phyloP scores from a whole-genome alignment of 495 filamentous ascomycete genomes.

The Podospora anserina region DNA sequence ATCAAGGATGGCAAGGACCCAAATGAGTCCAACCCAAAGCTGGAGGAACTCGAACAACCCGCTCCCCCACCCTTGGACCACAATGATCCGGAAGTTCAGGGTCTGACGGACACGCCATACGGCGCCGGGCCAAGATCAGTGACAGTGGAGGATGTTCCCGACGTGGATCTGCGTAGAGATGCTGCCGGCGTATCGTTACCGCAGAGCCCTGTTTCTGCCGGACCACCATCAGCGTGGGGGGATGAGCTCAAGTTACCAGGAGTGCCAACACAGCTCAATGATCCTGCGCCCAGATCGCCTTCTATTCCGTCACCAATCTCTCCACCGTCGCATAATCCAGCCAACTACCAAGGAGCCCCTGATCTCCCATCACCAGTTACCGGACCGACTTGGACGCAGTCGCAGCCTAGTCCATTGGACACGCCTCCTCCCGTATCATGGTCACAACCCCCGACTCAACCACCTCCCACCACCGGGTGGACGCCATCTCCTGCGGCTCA shows the following conservation, averaged over 20 bases:
- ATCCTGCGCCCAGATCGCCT: conserved; percentile 25
- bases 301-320: conserved; percentile 27
- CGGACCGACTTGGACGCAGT: conserved; percentile 16
- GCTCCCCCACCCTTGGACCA: conserved; percentile 42
- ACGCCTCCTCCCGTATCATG: conserved; percentile 26
- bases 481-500: conserved; percentile 7
- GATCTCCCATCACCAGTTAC: conserved; percentile 21
- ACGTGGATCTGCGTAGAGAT: conserved; percentile 40
- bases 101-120: conserved; percentile 38
- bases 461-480: conserved; percentile 15
- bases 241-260: conserved; percentile 31
- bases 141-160: conserved; percentile 56
- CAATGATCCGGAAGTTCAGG: conserved; percentile 61
- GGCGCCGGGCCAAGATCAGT: conserved; percentile 47
- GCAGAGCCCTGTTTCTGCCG: conserved; percentile 37
- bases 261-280: conserved; percentile 32
- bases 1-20: conserved; percentile 89
- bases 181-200: conserved; percentile 37
- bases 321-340: conserved; percentile 21
- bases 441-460: conserved; percentile 16
- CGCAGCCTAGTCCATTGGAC: conserved; percentile 24
- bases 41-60: conserved; percentile 47
- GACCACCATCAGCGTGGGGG: conserved; percentile 42
- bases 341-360: conserved; percentile 21
- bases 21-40: conserved; percentile 79